A percentile compares a stretch with the other conserved stretches of the same genome.
These are phyloP conservation scores for Phytophthora tubulina DNA, from an alignment of 352 stramenopile species.

Conservation along the genomic window DNA sequence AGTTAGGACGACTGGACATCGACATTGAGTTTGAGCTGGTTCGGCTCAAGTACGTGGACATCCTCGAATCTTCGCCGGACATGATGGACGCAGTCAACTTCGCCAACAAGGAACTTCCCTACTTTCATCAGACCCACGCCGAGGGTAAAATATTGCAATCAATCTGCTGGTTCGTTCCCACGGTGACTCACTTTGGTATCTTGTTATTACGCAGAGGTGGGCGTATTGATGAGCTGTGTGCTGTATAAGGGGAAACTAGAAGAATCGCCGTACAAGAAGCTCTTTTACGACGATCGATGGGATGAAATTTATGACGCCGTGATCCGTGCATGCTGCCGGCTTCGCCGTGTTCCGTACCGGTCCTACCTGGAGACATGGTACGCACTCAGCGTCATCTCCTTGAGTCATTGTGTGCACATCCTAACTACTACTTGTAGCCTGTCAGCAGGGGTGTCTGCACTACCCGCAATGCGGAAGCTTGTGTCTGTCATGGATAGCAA, in stretches of 20 bases:
- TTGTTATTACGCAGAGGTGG: conserved; percentile 56
- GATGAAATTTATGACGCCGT: conserved; percentile 75
- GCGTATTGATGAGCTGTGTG: conserved; percentile 82
- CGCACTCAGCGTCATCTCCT: background rate
- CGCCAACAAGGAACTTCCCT: conserved; percentile 66
- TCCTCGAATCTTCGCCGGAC: conserved; percentile 69
- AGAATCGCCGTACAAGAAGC: conserved; percentile 83
- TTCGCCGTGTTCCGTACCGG: conserved; percentile 73
- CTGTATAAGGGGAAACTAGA: conserved; percentile 80
- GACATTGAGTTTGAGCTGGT: conserved; percentile 89
- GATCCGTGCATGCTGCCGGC: conserved; percentile 76
- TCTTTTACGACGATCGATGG: conserved; percentile 78
- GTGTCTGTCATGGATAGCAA: conserved; percentile 83
- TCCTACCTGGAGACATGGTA: conserved; percentile 85
- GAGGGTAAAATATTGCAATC: conserved; percentile 44
- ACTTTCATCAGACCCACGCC: conserved; percentile 68
- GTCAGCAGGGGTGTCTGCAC: conserved; percentile 71
- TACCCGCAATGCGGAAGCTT: conserved; percentile 85
- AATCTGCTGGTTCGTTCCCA: too few relatives aligned
- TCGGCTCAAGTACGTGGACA: conserved; percentile 84
- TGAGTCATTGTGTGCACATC: background rate
- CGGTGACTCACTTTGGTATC: background rate
- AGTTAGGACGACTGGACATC: conserved; percentile 60
- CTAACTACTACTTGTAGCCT: conserved; percentile 51
- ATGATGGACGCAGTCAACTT: conserved; percentile 80